phyloP scores from a whole-genome alignment of 805 yeast species.

The Zygosaccharomyces bisporus region DNA sequence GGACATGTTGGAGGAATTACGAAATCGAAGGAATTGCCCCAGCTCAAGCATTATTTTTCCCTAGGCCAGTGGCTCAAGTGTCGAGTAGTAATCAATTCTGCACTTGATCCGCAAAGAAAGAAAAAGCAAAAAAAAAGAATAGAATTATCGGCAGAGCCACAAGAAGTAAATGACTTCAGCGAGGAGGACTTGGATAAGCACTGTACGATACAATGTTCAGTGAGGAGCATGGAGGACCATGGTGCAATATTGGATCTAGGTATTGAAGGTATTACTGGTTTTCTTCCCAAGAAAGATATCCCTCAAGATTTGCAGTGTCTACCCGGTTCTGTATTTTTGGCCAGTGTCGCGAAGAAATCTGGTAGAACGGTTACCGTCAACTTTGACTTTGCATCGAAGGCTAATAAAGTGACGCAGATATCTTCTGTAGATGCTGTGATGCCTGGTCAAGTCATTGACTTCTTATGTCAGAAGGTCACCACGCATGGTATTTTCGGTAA shows the following conservation, averaged over 20 bases:
- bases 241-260: constrained; percentile 81
- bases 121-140: constrained; percentile 55
- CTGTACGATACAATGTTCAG: constrained; percentile 64
- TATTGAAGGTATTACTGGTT: constrained; percentile 54
- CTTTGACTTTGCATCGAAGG: constrained; percentile 45
- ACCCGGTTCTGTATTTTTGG: constrained; percentile 68
- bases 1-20: constrained; percentile 19
- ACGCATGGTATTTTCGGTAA: constrained; percentile 66
- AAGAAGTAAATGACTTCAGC: constrained; percentile 59
- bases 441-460: constrained; percentile 82
- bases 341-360: constrained; percentile 49
- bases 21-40: constrained; percentile 50
- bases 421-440: constrained; percentile 74
- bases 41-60: constrained; percentile 49
- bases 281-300: constrained; percentile 69
- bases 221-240: constrained; percentile 84
- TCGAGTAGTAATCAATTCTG: constrained; percentile 54
- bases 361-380: constrained; percentile 50
- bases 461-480: constrained; percentile 57
- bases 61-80: constrained; percentile 89
- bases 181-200: constrained; percentile 66
- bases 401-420: constrained; percentile 48
- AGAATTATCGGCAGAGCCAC: constrained; percentile 70
- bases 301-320: constrained; percentile 38
- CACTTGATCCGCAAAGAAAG: constrained; percentile 38